Conservation (phyloP, 768 basidiomycete species). For the Hericium coralloides region DNA sequence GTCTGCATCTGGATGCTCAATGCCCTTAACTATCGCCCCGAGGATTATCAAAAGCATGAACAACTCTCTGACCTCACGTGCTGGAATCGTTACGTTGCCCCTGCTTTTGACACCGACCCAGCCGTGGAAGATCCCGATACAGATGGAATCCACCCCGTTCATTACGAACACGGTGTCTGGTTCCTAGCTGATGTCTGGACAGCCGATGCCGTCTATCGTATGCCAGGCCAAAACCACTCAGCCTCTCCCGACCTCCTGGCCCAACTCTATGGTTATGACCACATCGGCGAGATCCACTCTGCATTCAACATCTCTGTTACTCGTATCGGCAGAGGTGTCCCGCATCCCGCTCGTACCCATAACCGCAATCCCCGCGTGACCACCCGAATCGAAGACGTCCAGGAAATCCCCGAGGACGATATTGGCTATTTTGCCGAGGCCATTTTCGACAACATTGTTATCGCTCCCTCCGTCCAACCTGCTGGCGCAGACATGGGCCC, state of each 20-base stretch:
- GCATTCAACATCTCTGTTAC: not conserved
- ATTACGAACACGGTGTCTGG: not conserved
- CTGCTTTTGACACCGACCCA: too few species aligned
- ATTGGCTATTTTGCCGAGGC: too few species aligned
- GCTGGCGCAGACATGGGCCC: too few species aligned
- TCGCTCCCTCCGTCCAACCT: too few species aligned
- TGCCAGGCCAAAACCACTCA: not conserved
- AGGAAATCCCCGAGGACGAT: too few species aligned
- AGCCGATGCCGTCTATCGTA: not conserved
- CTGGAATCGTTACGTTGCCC: not conserved
- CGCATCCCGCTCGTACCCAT: not conserved
- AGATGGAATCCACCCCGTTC: not conserved
- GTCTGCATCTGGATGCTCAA: not conserved
- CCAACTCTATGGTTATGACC: not conserved
- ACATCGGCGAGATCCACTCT: not conserved
- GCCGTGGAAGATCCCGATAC: not conserved
- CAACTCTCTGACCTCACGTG: not conserved
- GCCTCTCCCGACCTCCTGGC: not conserved
- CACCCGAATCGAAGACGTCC: not conserved
- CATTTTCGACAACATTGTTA: too few species aligned
- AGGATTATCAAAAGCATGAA: not conserved
- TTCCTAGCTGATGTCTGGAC: not conserved
- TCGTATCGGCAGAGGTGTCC: not conserved
- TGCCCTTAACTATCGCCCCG: not conserved
- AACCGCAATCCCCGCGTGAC: not conserved